Base-by-base conservation (phyloP, 306 rosid genomes). In the Gleditsia sinensis region DNA sequence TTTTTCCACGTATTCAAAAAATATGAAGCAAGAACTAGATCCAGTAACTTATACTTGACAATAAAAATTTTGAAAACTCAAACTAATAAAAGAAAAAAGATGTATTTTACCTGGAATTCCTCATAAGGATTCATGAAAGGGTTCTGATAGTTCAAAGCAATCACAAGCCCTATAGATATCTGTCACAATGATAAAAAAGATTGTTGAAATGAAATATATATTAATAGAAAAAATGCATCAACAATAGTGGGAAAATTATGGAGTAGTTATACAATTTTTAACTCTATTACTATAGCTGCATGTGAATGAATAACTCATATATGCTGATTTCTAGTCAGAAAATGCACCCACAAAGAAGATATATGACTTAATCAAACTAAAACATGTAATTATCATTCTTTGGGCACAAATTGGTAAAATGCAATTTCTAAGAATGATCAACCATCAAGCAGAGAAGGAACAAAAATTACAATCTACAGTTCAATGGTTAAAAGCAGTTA, bases 131-230 rank as follows among this genome's bases (percentile, higher is more conserved):
- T 94, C 84, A 91, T 74, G 72, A 74, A 91, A 45, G 98, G 92
- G 71, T 91, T 91, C 75, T 82, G 83, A 84, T 94, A 94, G 81
- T 94, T 87, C 85, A 94, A 81, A 78, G 98, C 94, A 81, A 91
- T 90, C 71, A 94, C 98, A 48, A 91, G 77, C 83, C 98, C 98
- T 45, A 94, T 72, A 51, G 94, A 86, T 75, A 94, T 81, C 98
- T 94, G 96, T 77, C 72, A 64, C 60, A 60, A 30, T 36, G 62
- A 69, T 61, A 70, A 81, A 54, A 42, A 33, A 42, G 60, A 65
- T 73, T 69, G 72, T 65, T 69, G 21, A 72, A 73, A 67, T 32
- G 50, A 42, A 60, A 30, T 55, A 71, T 51, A 69, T 19, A 33
- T 74, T 16, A 37, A 32, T 43, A 70, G 46, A 23, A 54, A 69